Conservation (phyloP, 805 yeast species). For the Danielia reshetovae region DNA sequence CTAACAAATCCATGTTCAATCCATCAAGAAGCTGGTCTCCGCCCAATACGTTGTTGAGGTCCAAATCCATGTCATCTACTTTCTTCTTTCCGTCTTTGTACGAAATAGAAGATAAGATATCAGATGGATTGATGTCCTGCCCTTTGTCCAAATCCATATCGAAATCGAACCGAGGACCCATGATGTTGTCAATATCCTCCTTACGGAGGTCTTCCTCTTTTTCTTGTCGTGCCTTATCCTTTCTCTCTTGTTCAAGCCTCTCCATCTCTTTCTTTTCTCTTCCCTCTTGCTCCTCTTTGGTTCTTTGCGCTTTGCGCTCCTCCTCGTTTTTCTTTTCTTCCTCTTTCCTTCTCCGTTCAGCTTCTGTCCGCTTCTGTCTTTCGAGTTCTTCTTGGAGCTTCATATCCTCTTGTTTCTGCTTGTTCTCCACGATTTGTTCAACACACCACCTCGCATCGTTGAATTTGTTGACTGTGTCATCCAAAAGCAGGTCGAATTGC, state of each 20-base stretch:
- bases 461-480: conserved; percentile 37
- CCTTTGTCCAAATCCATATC: conserved; percentile 18
- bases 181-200: conserved; percentile 14
- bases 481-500: conserved; percentile 40
- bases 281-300: conserved; percentile 17
- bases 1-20: conserved; percentile 37
- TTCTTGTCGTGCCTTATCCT: conserved; percentile 11
- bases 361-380: conserved; percentile 29
- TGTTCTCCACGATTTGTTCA: conserved; percentile 38
- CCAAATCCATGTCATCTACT: conserved; percentile 20
- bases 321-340: conserved; percentile 21
- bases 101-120: conserved; percentile 27
- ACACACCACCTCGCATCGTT: conserved; percentile 44
- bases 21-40: conserved; percentile 41
- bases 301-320: conserved; percentile 17
- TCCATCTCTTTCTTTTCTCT: conserved; percentile 15
- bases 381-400: conserved; percentile 34
- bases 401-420: conserved; percentile 38
- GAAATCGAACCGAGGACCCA: conserved; percentile 27
- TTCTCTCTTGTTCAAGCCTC: conserved; percentile 13
- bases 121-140: conserved; percentile 27
- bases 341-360: conserved; percentile 18
- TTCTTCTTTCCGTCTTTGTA: conserved; percentile 15
- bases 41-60: conserved; percentile 35
- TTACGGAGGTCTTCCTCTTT: conserved; percentile 7